Base-by-base conservation (phyloP, 2,329 filamentous ascomycete species). In the Phialemonium atrogriseum region DNA sequence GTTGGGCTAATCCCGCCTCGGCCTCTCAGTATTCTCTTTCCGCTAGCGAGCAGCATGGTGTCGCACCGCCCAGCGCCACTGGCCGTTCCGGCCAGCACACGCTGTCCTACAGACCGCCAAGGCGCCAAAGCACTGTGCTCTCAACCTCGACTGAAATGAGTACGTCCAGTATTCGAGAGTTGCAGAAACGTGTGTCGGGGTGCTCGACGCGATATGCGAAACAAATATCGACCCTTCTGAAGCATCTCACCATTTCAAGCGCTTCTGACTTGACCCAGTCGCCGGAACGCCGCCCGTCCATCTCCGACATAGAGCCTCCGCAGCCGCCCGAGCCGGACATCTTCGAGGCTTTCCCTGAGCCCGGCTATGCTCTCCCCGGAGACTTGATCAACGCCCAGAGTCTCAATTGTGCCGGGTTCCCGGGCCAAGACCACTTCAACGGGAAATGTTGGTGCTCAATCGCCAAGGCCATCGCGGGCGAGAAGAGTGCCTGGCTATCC, bases 321-420 rank as follows among this genome's bases (percentile, higher is more conserved):
- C 19, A 1, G 15, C 15, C 12, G 3, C 15, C 6, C 10, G 26
- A 27, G 16, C 8, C 26, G 4, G 41, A 39, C 13, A 24, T 30
- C 4, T 43, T 39, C 30, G 41, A 45, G 29, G 34, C 39, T 2
- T 46, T 43, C 25, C 45, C 44, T 2, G 43, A 42, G 18, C 44
- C 40, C 2, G 44, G 36, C 4, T 46, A 54, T 29, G 53, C 60
- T 5, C 43, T 73, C 5, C 65, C 70, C 0, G 67, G 69, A 13
- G 68, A 73, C 40, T 68, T 70, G 22, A 49, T 74, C 6, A 54
- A 45, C 19, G 39, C 47, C 6, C 46, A 54, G 30, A 48, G 32
- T 10, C 33, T 45, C 9, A 45, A 38, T 19, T 48, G 45, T 16
- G 40, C 44, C 7, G 44, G 46, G 21, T 43, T 46, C 23, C 48